Evolutionary conservation across 2,329 filamentous ascomycete species (phyloP), one percentile per base, ranked within the genome.

Genomic region (Capronia americana): DNA sequence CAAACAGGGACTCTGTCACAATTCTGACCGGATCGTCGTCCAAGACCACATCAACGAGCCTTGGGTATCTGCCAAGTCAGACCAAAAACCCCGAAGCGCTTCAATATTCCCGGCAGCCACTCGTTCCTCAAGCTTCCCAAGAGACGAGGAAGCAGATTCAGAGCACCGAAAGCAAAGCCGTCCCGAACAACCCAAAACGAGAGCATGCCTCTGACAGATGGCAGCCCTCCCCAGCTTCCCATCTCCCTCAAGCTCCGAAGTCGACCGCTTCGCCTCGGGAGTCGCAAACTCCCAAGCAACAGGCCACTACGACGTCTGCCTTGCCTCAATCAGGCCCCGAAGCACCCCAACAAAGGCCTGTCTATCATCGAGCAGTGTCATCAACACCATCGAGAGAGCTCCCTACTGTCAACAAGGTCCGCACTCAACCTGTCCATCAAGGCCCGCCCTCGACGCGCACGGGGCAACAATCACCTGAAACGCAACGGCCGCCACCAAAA

Each of bases 371-470:
- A 20, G 76, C 79, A 48, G 69, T 81, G n/a, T 82, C 81, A n/a
- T 81, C 80, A 32, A 78, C 80, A 14, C 81, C 81, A n/a, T 82
- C 80, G 2, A 75, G 77, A 69, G 75, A 79, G 55, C 76, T 82
- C 32, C 81, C 81, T 7, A 75, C 74, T 26, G 81, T 83, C 55
- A 78, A 77, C 4, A 82, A 80, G 69, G 71, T 81, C 28, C 75
- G 81, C 46, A 76, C 76, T 63, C 68, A 69, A 30, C 70, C 58
- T 5, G n/a, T 28, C n/a, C 17, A n/a, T 12, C 24, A 20, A 26
- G 44, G 6, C 20, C 32, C 48, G 12, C 28, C 24, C 12, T 26
- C 48, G 48, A 34, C n/a, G n/a, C 46, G 20, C 5, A 50, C 28
- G 14, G 28, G 1, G 14, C 48, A n/a, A 53, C 46, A 41, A 51